Evolutionary conservation across 495 filamentous ascomycete species (phyloP).

Genomic region (Talaromyces stipitatus): DNA sequence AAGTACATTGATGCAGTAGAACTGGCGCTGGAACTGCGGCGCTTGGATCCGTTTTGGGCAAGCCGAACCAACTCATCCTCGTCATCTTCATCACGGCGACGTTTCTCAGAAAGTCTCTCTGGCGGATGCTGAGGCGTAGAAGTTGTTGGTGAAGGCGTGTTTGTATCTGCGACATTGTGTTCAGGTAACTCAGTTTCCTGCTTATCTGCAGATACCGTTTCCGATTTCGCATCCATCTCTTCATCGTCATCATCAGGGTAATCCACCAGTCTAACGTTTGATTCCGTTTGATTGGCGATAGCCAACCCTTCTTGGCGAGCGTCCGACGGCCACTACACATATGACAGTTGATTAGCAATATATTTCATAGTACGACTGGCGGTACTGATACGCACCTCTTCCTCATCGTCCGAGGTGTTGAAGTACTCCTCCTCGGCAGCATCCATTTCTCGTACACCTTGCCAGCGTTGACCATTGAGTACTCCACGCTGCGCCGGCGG

Average conservation of each 20-base stretch:
- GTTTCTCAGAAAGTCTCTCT: slow-evolving; percentile 82
- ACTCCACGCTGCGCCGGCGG: slow-evolving; percentile 45
- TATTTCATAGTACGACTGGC: neutral
- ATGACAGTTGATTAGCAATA: neutral
- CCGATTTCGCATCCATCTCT: slow-evolving; percentile 46
- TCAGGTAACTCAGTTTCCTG: slow-evolving; percentile 12
- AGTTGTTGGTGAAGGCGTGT: slow-evolving; percentile 14
- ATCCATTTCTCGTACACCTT: slow-evolving; percentile 77
- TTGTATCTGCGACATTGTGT: slow-evolving; percentile 10
- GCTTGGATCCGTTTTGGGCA: slow-evolving; percentile 50
- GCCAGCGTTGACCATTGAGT: slow-evolving; percentile 62
- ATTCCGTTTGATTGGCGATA: slow-evolving; percentile 36
- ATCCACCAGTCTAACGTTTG: slow-evolving; percentile 70
- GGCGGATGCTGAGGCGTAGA: slow-evolving; percentile 39
- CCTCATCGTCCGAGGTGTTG: slow-evolving; percentile 82
- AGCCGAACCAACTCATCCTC: slow-evolving; percentile 73
- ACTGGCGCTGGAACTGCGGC: slow-evolving; percentile 46
- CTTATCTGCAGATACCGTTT: slow-evolving; percentile 12
- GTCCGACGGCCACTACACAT: slow-evolving; percentile 28
- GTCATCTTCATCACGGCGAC: slow-evolving; percentile 78
- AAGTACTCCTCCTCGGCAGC: slow-evolving; percentile 89
- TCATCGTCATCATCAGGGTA: slow-evolving; percentile 85
- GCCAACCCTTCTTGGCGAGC: slow-evolving; percentile 11
- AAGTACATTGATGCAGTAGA: slow-evolving; percentile 25
- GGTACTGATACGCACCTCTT: slow-evolving; percentile 48